These are phyloP conservation scores for Vitellaria paradoxa DNA, from an alignment of 179 eudicot genomes.

Conservation along the genomic window DNA sequence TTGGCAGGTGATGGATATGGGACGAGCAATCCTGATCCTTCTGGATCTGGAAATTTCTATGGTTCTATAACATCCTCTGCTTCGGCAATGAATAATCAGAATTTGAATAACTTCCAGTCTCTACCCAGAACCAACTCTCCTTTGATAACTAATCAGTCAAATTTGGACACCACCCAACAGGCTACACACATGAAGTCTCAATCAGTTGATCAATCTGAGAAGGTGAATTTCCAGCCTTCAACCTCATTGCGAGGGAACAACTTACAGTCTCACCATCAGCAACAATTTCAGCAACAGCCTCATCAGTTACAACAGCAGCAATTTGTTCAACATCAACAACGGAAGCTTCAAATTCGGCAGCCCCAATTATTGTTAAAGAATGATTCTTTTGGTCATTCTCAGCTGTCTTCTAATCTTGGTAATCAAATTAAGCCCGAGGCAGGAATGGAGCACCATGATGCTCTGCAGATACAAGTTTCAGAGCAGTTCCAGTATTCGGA, in stretches of 20 bases:
- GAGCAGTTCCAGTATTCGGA: constrained; percentile 31
- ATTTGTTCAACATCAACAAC: constrained; percentile 33
- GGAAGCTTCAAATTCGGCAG: constrained; percentile 42
- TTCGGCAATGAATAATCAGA: constrained; percentile 44
- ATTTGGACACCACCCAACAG: constrained; percentile 29
- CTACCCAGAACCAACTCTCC: constrained; percentile 37
- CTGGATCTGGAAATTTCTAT: constrained; percentile 43
- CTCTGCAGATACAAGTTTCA: constrained; percentile 37
- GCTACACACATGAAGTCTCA: constrained; percentile 41
- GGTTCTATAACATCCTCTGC: constrained; percentile 33
- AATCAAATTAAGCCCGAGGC: constrained; percentile 35
- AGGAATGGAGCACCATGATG: constrained; percentile 36
- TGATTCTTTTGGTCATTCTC: constrained; percentile 37
- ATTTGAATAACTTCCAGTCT: constrained; percentile 39
- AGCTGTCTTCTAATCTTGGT: constrained; percentile 27
- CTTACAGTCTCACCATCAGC: constrained; percentile 31
- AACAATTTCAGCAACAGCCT: constrained; percentile 45
- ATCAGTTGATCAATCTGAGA: constrained; percentile 41
- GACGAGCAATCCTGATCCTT: constrained; percentile 30
- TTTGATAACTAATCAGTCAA: constrained; percentile 33
- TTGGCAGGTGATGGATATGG: constrained; percentile 49
- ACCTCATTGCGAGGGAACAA: constrained; percentile 35
- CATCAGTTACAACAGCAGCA: constrained; percentile 36
- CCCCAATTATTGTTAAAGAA: constrained; percentile 30
- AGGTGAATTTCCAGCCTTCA: constrained; percentile 35